Percentiles rank a stretch among this genome's conserved stretches.
These are phyloP conservation scores for Ascosphaera aggregata DNA, from an alignment of 2,329 filamentous ascomycete genomes.

Conservation along the genomic window DNA sequence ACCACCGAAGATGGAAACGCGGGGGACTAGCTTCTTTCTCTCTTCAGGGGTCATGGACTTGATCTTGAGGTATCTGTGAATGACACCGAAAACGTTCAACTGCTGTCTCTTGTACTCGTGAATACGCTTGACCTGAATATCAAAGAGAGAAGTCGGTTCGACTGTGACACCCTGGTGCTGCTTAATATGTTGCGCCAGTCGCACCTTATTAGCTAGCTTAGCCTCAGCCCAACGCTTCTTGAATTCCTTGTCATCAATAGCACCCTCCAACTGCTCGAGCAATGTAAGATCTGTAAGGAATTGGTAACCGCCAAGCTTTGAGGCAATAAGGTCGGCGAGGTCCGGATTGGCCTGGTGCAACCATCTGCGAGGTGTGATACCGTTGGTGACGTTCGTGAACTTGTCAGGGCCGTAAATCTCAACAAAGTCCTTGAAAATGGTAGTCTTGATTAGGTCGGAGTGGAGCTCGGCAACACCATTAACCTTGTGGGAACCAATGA, in stretches of 20 bases:
- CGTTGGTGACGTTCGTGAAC: slow-evolving; percentile 97
- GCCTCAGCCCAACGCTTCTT: slow-evolving; percentile 89
- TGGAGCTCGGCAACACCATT: slow-evolving; percentile 96
- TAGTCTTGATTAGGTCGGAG: slow-evolving; percentile 93
- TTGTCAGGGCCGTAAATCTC: slow-evolving; percentile 87
- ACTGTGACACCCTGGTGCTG: slow-evolving; percentile 55
- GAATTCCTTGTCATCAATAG: slow-evolving; percentile 67
- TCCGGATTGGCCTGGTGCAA: slow-evolving; percentile 91
- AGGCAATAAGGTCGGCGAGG: slow-evolving; percentile 75
- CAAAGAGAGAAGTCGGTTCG: slow-evolving; percentile 73
- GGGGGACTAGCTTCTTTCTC: slow-evolving; percentile 62
- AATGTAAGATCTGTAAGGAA: slow-evolving; percentile 82
- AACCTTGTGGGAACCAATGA: slow-evolving; percentile 97
- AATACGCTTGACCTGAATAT: slow-evolving; percentile 96
- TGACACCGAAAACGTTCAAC: slow-evolving; percentile 96
- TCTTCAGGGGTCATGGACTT: slow-evolving; percentile 69
- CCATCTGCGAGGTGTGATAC: slow-evolving; percentile 89
- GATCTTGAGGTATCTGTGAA: slow-evolving; percentile 75
- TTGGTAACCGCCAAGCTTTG: slow-evolving; percentile 58
- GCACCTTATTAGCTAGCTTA: slow-evolving; percentile 89
- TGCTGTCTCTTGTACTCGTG: slow-evolving; percentile 99
- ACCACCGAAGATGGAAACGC: slow-evolving; percentile 90
- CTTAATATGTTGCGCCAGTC: slow-evolving; percentile 80
- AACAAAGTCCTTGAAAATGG: slow-evolving; percentile 99
- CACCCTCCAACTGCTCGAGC: slow-evolving; percentile 67